These are phyloP conservation scores for Sanguinoderma infundibulare DNA, from an alignment of 1,284 basidiomycete genomes.

Conservation along the genomic window DNA sequence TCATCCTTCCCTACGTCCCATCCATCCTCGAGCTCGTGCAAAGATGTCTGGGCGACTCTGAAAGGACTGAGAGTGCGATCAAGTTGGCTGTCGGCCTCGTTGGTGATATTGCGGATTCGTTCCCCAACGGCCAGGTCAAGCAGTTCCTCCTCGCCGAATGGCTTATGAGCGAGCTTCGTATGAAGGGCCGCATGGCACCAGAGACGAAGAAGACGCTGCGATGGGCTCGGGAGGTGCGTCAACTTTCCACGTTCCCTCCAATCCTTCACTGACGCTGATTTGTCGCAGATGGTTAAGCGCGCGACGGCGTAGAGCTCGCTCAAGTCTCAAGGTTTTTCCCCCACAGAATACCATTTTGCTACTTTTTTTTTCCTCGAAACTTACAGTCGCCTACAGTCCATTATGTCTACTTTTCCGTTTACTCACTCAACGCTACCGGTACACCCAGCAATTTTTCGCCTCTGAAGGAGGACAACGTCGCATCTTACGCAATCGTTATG, in stretches of 20 bases:
- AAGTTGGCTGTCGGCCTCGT: slow-evolving; percentile 59
- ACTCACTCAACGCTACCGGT: slow-evolving; percentile 21
- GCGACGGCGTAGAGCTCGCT: slow-evolving; percentile 30
- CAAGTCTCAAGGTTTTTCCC: background rate
- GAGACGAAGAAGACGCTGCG: slow-evolving; percentile 82
- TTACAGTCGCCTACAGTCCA: slow-evolving; percentile 19
- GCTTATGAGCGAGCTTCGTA: slow-evolving; percentile 81
- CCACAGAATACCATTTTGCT: slow-evolving; percentile 12
- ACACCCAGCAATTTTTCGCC: slow-evolving; percentile 25
- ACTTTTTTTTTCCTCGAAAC: slow-evolving; percentile 5
- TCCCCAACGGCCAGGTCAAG: slow-evolving; percentile 82
- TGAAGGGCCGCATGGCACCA: slow-evolving; percentile 64
- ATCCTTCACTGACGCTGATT: slow-evolving; percentile 4
- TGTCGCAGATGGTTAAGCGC: slow-evolving; percentile 32
- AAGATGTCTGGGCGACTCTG: slow-evolving; percentile 82
- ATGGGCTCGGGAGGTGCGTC: slow-evolving; percentile 81
- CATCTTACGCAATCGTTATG: slow-evolving; percentile 27
- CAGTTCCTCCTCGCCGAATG: slow-evolving; percentile 80
- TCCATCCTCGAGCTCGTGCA: slow-evolving; percentile 86
- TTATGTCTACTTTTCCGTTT: slow-evolving; percentile 18
- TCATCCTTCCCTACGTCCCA: slow-evolving; percentile 78
- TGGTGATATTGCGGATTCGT: slow-evolving; percentile 92
- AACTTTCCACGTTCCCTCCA: background rate
- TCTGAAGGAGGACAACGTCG: slow-evolving; percentile 29
- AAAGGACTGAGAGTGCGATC: slow-evolving; percentile 81